Conservation (phyloP, 306 rosid genomes). For the Notholithocarpus densiflorus region DNA sequence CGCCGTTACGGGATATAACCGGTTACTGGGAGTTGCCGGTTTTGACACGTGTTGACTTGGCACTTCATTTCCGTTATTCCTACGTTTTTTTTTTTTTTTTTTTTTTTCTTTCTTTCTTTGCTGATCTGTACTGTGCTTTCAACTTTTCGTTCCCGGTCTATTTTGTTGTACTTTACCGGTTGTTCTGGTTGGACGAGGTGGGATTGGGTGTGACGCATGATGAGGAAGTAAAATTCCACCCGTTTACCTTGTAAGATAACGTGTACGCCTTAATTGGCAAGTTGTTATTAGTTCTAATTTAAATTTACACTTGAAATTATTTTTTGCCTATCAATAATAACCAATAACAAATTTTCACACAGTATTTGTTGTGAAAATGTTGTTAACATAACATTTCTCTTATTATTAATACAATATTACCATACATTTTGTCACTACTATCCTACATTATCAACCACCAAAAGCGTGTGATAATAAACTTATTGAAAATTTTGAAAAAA, state of each 20-base stretch:
- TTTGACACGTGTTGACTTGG: conserved; percentile 39
- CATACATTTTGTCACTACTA: accelerated
- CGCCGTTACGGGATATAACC: conserved; percentile 31
- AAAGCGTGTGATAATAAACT: too few species aligned
- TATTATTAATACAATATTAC: too few species aligned
- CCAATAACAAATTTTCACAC: too few species aligned
- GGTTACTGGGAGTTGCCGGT: conserved; percentile 38
- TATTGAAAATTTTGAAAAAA: too few species aligned
- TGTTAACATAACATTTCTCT: too few species aligned
- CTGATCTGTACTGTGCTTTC: conserved; percentile 30
- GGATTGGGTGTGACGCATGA: conserved; percentile 13
- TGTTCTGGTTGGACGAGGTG: not conserved
- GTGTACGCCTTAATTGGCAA: accelerated
- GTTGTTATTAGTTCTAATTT: too few species aligned
- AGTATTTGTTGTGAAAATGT: too few species aligned
- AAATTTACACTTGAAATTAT: accelerated
- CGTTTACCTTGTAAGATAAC: not conserved
- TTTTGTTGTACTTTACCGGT: conserved; percentile 21
- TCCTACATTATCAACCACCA: too few species aligned
- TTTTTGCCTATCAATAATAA: accelerated
- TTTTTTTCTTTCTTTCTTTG: not conserved
- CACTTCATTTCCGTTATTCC: conserved; percentile 14
- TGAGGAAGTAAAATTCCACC: conserved; percentile 15
- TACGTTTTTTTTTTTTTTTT: conserved; percentile 5
- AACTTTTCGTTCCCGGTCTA: conserved; percentile 32